phyloP scores from a whole-genome alignment of 1,284 basidiomycete genomes.

The Mycena citricolor region DNA sequence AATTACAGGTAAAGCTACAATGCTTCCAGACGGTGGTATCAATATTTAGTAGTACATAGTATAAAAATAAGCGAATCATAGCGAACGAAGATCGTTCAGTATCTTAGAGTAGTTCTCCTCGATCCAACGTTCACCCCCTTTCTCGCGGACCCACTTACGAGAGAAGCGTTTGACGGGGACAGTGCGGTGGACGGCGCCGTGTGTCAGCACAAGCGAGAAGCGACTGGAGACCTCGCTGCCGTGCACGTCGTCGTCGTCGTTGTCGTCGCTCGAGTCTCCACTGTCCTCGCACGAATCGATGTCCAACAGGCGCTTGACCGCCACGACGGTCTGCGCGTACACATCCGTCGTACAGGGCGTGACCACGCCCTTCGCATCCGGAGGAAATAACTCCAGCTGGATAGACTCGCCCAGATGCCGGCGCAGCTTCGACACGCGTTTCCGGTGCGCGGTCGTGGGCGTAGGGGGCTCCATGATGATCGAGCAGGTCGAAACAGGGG shows the following conservation, averaged over 20 bases:
- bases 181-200: conserved; percentile 25
- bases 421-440: conserved; percentile 32
- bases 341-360: conserved; percentile 1
- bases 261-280: conserved; percentile 16
- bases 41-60: too few relatives aligned
- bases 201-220: conserved; percentile 23
- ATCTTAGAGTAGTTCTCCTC: conserved; percentile 34
- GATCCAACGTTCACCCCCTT: conserved; percentile 34
- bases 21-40: too few relatives aligned
- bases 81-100: conserved; percentile 23
- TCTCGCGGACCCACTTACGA: conserved; percentile 39
- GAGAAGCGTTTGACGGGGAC: conserved; percentile 26
- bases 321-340: conserved; percentile 12
- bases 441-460: conserved; percentile 28
- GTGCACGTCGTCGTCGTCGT: conserved; percentile 18
- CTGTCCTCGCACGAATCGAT: conserved; percentile 11
- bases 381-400: conserved; percentile 26
- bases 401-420: conserved; percentile 35
- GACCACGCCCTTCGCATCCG: background rate
- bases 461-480: conserved; percentile 25
- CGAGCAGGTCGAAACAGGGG: conserved; percentile 1
- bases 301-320: conserved; percentile 21
- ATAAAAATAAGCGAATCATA: too few relatives aligned
- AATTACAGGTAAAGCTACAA: too few relatives aligned
- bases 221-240: conserved; percentile 26